Conservation (phyloP, 1,284 basidiomycete species). For the Cutaneotrichosporon arboriforme region DNA sequence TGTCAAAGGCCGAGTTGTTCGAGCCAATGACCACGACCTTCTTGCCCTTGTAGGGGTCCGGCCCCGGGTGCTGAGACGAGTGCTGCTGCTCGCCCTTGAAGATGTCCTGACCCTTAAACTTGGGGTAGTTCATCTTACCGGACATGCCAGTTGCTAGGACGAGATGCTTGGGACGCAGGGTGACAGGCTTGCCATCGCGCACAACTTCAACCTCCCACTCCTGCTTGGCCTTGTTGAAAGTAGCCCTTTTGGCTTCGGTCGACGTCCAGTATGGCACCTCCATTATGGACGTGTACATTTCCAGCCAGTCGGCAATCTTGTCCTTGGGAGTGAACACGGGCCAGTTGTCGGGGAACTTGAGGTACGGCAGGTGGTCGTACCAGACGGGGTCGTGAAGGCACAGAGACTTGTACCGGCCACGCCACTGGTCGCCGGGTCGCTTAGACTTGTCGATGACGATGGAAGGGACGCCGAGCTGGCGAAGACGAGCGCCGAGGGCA, state of each 20-base stretch:
- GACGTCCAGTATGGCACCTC: constrained; percentile 44
- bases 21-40: constrained; percentile 25
- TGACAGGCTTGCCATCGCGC: constrained; percentile 47
- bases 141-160: constrained; percentile 19
- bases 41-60: constrained; percentile 49
- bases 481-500: constrained; percentile 42
- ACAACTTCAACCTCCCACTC: constrained; percentile 54
- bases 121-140: constrained; percentile 17
- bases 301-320: constrained; percentile 36
- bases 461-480: constrained; percentile 41
- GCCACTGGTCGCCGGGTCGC: constrained; percentile 47
- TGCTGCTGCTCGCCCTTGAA: constrained; percentile 56
- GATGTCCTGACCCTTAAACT: constrained; percentile 40
- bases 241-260: constrained; percentile 50
- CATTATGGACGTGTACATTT: constrained; percentile 31
- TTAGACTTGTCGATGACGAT: constrained; percentile 45
- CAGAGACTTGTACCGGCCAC: constrained; percentile 55
- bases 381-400: constrained; percentile 60
- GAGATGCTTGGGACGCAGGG: constrained; percentile 49
- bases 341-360: constrained; percentile 51
- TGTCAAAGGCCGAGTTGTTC: constrained; percentile 21
- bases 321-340: constrained; percentile 58
- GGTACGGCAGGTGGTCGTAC: constrained; percentile 50
- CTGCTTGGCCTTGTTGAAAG: constrained; percentile 39
- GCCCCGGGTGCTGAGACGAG: constrained; percentile 53